phyloP scores from a whole-genome alignment of 192 early-diverging fungal species.

The Backusella liffmaniae region DNA sequence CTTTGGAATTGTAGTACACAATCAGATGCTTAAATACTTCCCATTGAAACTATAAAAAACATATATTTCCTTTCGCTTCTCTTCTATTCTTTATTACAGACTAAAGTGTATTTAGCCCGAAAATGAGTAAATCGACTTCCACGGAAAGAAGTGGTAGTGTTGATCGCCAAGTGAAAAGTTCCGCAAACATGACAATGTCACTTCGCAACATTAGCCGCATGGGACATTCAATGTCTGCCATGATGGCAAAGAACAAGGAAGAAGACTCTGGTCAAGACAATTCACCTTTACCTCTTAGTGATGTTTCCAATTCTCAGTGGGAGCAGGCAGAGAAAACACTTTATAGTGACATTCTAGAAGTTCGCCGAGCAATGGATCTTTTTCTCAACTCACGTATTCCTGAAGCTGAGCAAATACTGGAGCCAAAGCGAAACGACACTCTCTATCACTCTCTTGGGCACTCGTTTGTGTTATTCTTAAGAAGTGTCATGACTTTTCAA shows the following conservation, averaged over 20 bases:
- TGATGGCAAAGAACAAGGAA: slow-evolving; percentile 4
- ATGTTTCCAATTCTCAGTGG: not conserved
- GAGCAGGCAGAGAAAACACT: slow-evolving; percentile 23
- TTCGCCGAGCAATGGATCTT: slow-evolving; percentile 63
- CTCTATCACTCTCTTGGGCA: slow-evolving; percentile 76
- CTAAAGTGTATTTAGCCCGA: not conserved
- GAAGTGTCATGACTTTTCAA: slow-evolving; percentile 79
- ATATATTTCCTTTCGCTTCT: not conserved
- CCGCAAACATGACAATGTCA: not conserved
- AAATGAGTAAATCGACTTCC: not conserved
- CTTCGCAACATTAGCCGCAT: slow-evolving; percentile 5
- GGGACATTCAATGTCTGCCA: slow-evolving; percentile 6
- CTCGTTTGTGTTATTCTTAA: slow-evolving; percentile 64
- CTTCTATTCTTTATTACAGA: not conserved
- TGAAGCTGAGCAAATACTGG: slow-evolving; percentile 61
- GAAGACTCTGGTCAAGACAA: not conserved
- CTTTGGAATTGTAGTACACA: not conserved
- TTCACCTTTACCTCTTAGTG: not conserved
- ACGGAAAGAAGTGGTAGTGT: not conserved
- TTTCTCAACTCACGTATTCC: slow-evolving; percentile 79
- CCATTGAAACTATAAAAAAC: not conserved
- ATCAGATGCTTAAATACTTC: slow-evolving; percentile 10
- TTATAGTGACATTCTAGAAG: slow-evolving; percentile 57
- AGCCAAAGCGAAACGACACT: slow-evolving; percentile 37
- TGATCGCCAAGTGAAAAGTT: not conserved